Base-by-base conservation (phyloP, 305 asterid genomes). In the Fraxinus floribunda region DNA sequence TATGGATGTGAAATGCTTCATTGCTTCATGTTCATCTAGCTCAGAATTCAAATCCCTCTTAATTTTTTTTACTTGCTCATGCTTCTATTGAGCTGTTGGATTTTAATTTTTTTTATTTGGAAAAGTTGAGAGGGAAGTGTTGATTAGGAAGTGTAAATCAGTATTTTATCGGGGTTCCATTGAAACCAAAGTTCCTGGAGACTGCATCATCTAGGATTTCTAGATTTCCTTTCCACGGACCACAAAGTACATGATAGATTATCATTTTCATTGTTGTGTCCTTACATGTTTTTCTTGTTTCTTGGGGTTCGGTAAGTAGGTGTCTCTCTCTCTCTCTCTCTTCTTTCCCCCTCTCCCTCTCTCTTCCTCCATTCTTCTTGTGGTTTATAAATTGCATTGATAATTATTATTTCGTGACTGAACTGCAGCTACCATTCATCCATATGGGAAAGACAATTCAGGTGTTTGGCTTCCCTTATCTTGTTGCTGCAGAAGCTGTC, bases 381-480 rank as follows among this genome's bases (percentile, higher is more conserved):
- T 68, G 11, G 75, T 11, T 68, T 68, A 62, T 26, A 68, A 13
- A 26, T 68, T 68, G 75, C 75, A 29, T 68, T 11, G 75, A 68
- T 34, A 35, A 34, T 32, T 72, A 5, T 34, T 72, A 32, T 34
- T 34, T n/a, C 2, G 29, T 72, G 13, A n/a, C 77, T 22, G 38
- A 72, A 78, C 68, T 72, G 81, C 85, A 89, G 87, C 66, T 86
- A 20, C 22, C 49, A 73, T 78, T 78, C 18, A 38, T 66, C 64
- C 64, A 41, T 49, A 92, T 92, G 95, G 93, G 90, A 71, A 93
- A 86, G 85, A 92, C 98, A 10, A 80, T 93, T 73, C 92, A 83
- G 44, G 76, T 92, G 10, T 88, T 8, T 20, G 93, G 97, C 29
- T 94, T 93, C 82, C 97, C 95, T 26, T 0, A 13, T 62, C 89